These are phyloP conservation scores for Litsea cubeba DNA, from an alignment of 164 flowering plant genomes.

Conservation along the genomic window DNA sequence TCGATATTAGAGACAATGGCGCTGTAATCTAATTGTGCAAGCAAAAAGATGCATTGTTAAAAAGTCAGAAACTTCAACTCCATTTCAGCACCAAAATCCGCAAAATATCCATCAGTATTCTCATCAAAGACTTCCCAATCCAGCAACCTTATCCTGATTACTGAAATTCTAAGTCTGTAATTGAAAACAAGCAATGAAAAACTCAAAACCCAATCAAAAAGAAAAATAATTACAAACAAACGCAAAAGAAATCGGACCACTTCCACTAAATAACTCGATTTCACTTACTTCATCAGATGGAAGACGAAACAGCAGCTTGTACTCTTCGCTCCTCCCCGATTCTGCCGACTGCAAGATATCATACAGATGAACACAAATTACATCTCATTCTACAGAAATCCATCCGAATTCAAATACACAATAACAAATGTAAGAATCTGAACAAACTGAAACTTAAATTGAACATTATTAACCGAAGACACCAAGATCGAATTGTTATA, in stretches of 20 bases:
- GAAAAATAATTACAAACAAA: neutral
- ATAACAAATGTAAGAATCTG: neutral
- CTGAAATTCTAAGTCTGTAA: neutral
- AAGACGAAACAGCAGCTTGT: slow-evolving; percentile 82
- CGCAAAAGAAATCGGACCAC: neutral
- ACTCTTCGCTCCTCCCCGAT: slow-evolving; percentile 67
- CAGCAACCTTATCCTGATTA: neutral
- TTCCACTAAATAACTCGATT: neutral
- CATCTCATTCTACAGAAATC: neutral
- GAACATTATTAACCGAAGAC: neutral
- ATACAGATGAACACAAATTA: slow-evolving; percentile 5
- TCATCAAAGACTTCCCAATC: neutral
- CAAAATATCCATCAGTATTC: neutral
- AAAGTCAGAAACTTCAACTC: neutral
- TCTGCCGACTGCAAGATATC: slow-evolving; percentile 28
- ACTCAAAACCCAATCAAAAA: neutral
- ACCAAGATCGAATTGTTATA: neutral
- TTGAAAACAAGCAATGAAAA: neutral
- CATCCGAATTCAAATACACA: neutral
- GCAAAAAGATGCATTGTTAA: neutral
- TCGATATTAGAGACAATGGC: neutral
- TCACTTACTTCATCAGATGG: slow-evolving; percentile 75
- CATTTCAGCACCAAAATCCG: neutral
- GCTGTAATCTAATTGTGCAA: neutral
- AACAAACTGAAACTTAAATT: neutral